Conservation (phyloP, 257 asterid genomes). For the Eucommia ulmoides region DNA sequence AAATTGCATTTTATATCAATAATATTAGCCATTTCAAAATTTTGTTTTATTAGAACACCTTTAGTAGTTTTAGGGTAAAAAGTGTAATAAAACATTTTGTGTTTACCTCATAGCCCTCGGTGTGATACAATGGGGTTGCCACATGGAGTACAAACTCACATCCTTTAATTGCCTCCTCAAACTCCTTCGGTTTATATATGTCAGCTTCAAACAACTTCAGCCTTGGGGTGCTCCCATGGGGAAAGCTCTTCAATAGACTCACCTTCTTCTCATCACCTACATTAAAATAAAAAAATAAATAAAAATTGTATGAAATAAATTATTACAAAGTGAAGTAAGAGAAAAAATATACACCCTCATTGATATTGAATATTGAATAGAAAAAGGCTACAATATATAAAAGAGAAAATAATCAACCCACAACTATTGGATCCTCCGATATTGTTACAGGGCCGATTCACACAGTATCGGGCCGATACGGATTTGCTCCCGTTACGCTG, state of each 20-base stretch:
- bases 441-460: no score
- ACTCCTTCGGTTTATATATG: conserved; percentile 38
- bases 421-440: no score
- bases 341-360: no score
- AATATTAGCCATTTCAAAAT: not conserved
- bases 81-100: not conserved
- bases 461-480: no score
- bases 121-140: conserved; percentile 46
- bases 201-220: conserved; percentile 51
- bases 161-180: conserved; percentile 35
- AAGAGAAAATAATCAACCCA: no score
- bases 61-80: not conserved
- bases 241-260: conserved; percentile 34
- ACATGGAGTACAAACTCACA: conserved; percentile 50
- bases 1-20: not conserved
- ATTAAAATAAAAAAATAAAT: not conserved
- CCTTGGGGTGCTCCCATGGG: conserved; percentile 23
- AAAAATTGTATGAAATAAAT: conserved; percentile 3
- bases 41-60: not conserved
- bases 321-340: no score
- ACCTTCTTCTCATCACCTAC: conserved; percentile 49
- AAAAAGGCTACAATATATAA: no score
- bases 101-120: conserved; percentile 21
- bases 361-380: no score
- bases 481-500: no score